Evolutionary conservation across 2,329 filamentous ascomycete species (phyloP).

Genomic region (Phaeophleospora eucalypticola): DNA sequence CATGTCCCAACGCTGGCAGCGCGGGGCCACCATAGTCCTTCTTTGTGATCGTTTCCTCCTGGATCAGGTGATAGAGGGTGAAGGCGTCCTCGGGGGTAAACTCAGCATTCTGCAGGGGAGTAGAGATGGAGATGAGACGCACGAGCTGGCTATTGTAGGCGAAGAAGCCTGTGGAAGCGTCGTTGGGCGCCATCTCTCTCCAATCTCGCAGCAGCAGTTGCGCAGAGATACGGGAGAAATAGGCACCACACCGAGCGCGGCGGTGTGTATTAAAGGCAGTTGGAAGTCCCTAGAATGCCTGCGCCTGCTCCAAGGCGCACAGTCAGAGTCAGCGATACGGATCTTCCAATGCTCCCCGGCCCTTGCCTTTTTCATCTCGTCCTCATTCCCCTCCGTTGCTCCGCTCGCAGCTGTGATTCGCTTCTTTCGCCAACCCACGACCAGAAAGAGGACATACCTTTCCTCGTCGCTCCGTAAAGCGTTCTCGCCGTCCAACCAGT

Average conservation of each 20-base stretch:
- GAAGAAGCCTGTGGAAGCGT: constrained; percentile 14
- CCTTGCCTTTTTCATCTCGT: neutral
- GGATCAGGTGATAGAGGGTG: constrained; percentile 29
- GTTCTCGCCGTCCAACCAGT: constrained; percentile 1
- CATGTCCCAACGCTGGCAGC: constrained; percentile 75
- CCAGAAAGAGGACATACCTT: neutral
- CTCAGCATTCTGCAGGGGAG: constrained; percentile 17
- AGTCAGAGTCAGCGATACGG: neutral
- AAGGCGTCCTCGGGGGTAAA: constrained; percentile 28
- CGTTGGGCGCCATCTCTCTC: constrained; percentile 15
- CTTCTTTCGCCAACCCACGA: neutral
- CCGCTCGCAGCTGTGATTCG: neutral
- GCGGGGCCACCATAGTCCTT: constrained; percentile 36
- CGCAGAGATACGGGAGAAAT: neutral
- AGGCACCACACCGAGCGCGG: no score
- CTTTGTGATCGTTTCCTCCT: constrained; percentile 11
- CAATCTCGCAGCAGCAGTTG: neutral
- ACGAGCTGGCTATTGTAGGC: constrained; percentile 23
- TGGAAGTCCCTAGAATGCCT: neutral
- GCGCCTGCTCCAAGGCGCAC: constrained; percentile 1
- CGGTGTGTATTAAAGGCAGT: no score
- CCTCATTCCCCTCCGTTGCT: neutral
- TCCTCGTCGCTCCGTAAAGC: neutral
- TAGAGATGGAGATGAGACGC: constrained; percentile 17
- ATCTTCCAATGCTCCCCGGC: neutral